Base-by-base conservation (phyloP, 139 green algal genomes). In the Asterochloris erici region DNA sequence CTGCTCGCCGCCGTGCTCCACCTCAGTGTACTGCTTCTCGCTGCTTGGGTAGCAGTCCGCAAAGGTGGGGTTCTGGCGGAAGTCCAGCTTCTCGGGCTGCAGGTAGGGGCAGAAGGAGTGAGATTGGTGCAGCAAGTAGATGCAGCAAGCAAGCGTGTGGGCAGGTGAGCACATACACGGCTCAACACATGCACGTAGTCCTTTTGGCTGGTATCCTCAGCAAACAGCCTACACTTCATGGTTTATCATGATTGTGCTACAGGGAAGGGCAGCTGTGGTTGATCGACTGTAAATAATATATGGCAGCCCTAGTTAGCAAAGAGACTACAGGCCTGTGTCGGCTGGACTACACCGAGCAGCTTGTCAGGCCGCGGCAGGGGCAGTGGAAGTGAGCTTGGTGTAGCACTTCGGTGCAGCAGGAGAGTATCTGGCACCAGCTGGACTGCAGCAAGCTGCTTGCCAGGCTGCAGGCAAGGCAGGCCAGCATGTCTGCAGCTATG, bases 41-140 rank as follows among this genome's bases (percentile, higher is more conserved):
- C 85, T 93, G 26, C 76, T 83, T 0, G 95, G 94, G 86, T 94
- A 98, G 88, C 94, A 97, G 74, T 98, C 95, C 17, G 89, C 82
- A 77, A 98, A 92, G 0, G 86, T 90, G n/a, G 94, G 95, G 10
- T 75, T 87, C 81, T 95, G 90, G 0, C 90, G 85, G 86, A 97
- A 97, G 21, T 77, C 19, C 54, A 95, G 68, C 27, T 94, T 77
- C 9, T 79, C 74, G 29, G 77, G 27, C 77, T 77, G 26, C 81
- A 74, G 27, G 1, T 70, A 54, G 16, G 54, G 60, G 19, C 11
- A 14, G 23, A 2, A 47, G 0, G 0, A n/a, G 62, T 71, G 26
- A 63, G 14, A 0, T 70, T 54, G 38, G 38, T 54, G 38, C 38
- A 54, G 38, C 38, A 54, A n/a, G n/a, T 54, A 10, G 38, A 54